Conservation (phyloP, 495 filamentous ascomycete species). For the Xylaria venustula region DNA sequence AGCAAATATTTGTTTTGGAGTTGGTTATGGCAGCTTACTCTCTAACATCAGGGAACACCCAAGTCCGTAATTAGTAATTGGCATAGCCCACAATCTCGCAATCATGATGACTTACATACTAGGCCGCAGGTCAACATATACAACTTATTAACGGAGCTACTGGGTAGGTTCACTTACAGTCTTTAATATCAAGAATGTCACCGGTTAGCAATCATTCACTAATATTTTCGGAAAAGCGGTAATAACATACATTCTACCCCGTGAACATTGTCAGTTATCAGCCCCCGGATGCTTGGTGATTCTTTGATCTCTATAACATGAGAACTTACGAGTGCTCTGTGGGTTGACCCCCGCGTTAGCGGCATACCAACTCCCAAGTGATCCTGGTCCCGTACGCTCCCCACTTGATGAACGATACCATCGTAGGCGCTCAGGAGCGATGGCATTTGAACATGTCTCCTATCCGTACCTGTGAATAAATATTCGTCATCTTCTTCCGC, state of each 20-base stretch:
- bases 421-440: neutral
- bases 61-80: neutral
- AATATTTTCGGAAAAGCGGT: neutral
- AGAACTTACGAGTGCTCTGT: neutral
- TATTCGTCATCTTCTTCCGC: neutral
- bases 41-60: neutral
- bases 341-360: neutral
- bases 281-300: neutral
- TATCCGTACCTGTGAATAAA: neutral
- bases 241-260: constrained; percentile 1
- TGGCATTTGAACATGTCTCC: neutral
- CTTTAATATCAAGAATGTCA: neutral
- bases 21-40: neutral
- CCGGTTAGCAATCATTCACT: neutral
- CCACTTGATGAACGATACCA: neutral
- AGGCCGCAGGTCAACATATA: neutral
- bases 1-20: neutral
- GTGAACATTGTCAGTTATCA: neutral
- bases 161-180: neutral
- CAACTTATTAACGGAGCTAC: neutral
- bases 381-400: neutral
- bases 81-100: no score
- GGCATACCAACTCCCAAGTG: neutral
- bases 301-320: neutral
- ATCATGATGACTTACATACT: constrained; percentile 11